Evolutionary conservation across 352 stramenopile species (phyloP), one percentile per base, ranked within the genome.

Genomic region (Phytophthora fragariaefolia): DNA sequence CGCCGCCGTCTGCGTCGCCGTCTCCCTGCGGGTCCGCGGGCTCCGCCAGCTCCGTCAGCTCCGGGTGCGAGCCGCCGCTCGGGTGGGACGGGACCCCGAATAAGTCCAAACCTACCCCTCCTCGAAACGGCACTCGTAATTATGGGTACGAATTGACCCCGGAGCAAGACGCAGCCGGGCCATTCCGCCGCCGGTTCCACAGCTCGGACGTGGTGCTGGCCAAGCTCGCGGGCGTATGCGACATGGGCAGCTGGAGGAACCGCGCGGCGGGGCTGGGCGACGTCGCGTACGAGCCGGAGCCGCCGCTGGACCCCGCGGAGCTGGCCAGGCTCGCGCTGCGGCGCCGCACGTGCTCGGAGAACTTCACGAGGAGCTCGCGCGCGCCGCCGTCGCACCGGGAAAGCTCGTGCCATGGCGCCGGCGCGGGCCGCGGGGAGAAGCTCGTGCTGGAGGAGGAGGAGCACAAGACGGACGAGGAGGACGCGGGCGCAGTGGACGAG

Each of bases 111-210:
- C n/a, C n/a, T n/a, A n/a, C n/a, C n/a, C n/a, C n/a, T n/a, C n/a
- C n/a, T n/a, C n/a, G n/a, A n/a, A n/a, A 9, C 28, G 28, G 28
- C 28, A 9, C 28, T 9, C 28, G 43, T 54, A 50, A 50, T 47
- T 47, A 13, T 47, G n/a, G 40, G n/a, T 9, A 17, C 8, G 13
- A 24, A 24, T 24, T 32, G 0, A 24, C 34, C 6, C 28, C 61
- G 15, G 10, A 58, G 8, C 27, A 66, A n/a, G 51, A 72, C 3
- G 54, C 61, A 22, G 45, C 71, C 13, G 40, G 65, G 47, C 66
- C 74, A 2, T 65, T 77, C 26, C 76, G 82, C 7, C 72, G 80
- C 1, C 68, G 82, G 28, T 88, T 91, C 61, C 67, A 89, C 58
- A 91, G 82, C 64, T 87, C 78, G 64, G 77, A 18, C 74, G n/a